Percentiles rank a stretch among this genome's conserved stretches.
Evolutionary conservation across 2,329 filamentous ascomycete genomes (phyloP).

Genomic region (Neofusicoccum laricinum): DNA sequence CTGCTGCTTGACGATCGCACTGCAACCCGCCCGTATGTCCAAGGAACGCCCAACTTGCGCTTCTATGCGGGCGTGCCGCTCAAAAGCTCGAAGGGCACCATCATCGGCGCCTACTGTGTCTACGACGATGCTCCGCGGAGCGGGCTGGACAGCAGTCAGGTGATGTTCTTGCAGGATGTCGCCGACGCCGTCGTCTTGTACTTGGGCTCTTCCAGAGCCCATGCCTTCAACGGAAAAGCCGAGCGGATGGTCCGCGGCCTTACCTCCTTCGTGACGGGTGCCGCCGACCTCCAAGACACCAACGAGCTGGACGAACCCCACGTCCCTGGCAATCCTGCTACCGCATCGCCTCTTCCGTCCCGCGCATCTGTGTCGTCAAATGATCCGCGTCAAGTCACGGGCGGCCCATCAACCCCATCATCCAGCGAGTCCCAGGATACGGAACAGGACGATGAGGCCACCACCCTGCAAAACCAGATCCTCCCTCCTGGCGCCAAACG

Average conservation of each 20-base stretch:
- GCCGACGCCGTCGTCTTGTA: constrained; percentile 24
- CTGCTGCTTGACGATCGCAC: background rate
- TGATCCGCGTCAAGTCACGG: rapidly evolving
- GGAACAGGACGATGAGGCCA: background rate
- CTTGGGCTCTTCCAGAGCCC: constrained; percentile 20
- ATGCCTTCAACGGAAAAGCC: constrained; percentile 22
- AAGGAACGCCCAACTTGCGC: constrained; percentile 14
- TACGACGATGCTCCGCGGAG: constrained; percentile 24
- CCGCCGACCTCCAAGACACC: background rate
- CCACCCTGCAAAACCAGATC: constrained; percentile 27
- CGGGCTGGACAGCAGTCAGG: constrained; percentile 20
- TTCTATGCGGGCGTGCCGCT: constrained; percentile 30
- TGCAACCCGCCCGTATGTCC: constrained; percentile 19
- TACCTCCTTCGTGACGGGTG: constrained; percentile 24
- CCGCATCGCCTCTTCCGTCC: background rate
- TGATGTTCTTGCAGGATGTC: constrained; percentile 29
- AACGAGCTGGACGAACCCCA: background rate
- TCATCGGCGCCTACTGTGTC: constrained; percentile 25
- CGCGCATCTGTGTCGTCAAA: background rate
- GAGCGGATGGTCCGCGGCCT: constrained; percentile 32
- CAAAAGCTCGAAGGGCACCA: constrained; percentile 22
- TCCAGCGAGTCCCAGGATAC: background rate
- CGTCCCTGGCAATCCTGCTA: background rate
- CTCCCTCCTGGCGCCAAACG: constrained; percentile 26
- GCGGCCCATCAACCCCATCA: background rate